Evolutionary conservation across 2,329 filamentous ascomycete genomes (phyloP).

Genomic region (Colletotrichum sp.): DNA sequence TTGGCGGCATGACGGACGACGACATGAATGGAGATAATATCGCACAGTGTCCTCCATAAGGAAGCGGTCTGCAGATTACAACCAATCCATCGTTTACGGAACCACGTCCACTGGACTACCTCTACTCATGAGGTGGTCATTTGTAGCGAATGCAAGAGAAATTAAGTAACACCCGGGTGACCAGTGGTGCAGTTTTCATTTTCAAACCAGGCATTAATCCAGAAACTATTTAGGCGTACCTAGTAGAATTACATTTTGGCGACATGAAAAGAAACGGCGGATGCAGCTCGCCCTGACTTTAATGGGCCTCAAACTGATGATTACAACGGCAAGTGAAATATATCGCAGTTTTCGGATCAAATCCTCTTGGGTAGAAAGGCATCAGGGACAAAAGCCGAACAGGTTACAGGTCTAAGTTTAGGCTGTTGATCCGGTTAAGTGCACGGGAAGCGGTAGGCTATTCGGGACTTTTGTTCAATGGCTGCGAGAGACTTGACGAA

Average conservation of each 20-base stretch:
- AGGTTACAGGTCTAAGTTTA: not conserved
- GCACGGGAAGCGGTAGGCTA: not conserved
- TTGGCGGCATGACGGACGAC: not conserved
- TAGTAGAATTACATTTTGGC: not conserved
- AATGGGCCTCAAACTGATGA: not conserved
- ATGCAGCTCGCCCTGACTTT: not conserved
- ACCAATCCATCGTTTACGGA: not conserved
- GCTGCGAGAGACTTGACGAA: not conserved
- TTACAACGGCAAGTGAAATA: not conserved
- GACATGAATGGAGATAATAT: not conserved
- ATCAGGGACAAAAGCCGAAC: not conserved
- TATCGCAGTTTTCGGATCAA: not conserved
- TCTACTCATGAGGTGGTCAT: not conserved
- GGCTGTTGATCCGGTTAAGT: not conserved
- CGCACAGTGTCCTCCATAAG: accelerated
- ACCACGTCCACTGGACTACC: not conserved
- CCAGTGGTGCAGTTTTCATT: not conserved
- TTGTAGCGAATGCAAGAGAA: not conserved
- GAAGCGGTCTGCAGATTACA: not conserved
- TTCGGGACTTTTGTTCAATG: not conserved
- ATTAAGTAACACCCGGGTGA: not conserved
- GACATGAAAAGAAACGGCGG: not conserved
- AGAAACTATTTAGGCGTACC: not conserved
- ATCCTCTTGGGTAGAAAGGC: not conserved
- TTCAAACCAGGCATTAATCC: not conserved